Evolutionary conservation across 2,329 filamentous ascomycete genomes (phyloP), one percentile per base, ranked within the genome.

Genomic region (Sporothrix euskadiensis): DNA sequence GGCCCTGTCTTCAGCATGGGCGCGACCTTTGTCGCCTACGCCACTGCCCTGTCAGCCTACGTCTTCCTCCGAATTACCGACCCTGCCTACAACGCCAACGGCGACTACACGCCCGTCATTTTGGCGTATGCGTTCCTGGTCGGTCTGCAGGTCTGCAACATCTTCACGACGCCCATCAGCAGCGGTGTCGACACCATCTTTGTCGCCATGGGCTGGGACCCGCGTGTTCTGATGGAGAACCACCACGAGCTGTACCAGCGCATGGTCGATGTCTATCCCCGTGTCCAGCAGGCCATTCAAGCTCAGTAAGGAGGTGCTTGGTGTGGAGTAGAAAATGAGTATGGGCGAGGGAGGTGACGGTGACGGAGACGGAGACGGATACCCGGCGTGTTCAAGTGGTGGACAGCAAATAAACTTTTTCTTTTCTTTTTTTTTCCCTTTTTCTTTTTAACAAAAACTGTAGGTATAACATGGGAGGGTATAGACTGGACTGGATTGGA

Each of bases 121-220:
- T 88, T 97, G 80, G 93, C 93, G 0, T 97, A 95, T 80, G 85
- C 94, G 0, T 97, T 98, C 83, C 83, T 98, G 71, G 94, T 98
- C 76, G 95, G 95, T 7, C 83, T 97, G 76, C 95, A 98, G 81
- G 92, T 98, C 74, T 92, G 91, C 80, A 92, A 97, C 81, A 89
- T 97, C 76, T 97, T 98, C 83, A 92, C 95, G 47, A 95, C 75
- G 0, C 95, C 95, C 0, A 85, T 98, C 73, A 91, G 91, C 76
- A 94, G 91, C 78, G 95, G 95, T n/a, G 89, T 97, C 75, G 92
- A 97, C 77, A 97, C 94, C 0, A 92, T 97, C 75, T 98, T 98
- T 78, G 93, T 97, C 0, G 94, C 93, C 0, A 84, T 87, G 63
- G 89, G 88, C 0, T 91, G 89, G 86, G 88, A 91, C 68, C 89